Evolutionary conservation across 257 asterid genomes (phyloP).

Genomic region (Salvia miltiorrhiza): DNA sequence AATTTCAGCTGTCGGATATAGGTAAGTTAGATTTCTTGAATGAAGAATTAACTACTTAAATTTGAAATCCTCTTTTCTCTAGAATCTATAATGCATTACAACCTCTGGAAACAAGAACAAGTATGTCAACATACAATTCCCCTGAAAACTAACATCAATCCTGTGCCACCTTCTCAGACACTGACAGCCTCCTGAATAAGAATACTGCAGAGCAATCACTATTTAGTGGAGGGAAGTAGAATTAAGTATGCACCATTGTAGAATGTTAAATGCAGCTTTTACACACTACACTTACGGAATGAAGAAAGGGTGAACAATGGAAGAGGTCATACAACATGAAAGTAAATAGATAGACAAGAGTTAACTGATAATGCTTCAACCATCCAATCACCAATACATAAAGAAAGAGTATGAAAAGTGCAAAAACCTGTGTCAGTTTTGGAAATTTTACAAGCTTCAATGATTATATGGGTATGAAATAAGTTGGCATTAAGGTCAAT

Average conservation of each 20-base stretch:
- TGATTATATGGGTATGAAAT: neutral
- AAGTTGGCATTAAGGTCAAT: conserved; percentile 3
- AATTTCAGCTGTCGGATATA: conserved; percentile 18
- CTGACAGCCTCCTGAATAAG: conserved; percentile 21
- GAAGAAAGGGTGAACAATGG: neutral
- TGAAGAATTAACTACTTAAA: conserved; percentile 1
- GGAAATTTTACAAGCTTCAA: neutral
- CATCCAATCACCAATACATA: neutral
- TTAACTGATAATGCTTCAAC: neutral
- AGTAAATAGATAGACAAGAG: neutral
- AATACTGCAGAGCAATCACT: conserved; percentile 1
- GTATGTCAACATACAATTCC: conserved; percentile 17
- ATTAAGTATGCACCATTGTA: neutral
- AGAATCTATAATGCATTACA: neutral
- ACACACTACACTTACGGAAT: neutral
- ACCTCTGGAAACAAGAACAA: conserved; percentile 7
- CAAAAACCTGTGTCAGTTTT: neutral
- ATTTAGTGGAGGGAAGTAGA: neutral
- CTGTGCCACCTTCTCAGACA: conserved; percentile 13
- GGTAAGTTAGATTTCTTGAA: neutral
- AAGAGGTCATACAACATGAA: neutral
- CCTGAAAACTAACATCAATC: conserved; percentile 9
- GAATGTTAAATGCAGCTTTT: neutral
- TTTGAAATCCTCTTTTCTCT: conserved; percentile 10
- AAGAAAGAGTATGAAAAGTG: neutral